Conservation (phyloP, 2,329 filamentous ascomycete genomes). For the Lachnellula hyalina region DNA sequence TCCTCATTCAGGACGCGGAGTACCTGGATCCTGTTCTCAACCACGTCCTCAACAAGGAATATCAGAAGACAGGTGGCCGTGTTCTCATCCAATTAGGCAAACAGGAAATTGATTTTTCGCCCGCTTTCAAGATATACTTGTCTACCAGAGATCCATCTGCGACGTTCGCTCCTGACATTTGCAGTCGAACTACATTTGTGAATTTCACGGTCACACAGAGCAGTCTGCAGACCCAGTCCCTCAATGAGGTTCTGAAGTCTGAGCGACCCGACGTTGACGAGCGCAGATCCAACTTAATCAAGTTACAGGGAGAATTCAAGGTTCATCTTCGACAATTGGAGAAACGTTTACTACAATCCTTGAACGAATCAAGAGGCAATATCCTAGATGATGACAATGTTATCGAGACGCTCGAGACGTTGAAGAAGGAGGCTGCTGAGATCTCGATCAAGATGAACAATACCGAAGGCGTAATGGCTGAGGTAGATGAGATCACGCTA, state of each 20-base stretch:
- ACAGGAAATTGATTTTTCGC: constrained; percentile 98
- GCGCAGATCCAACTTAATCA: constrained; percentile 93
- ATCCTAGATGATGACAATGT: constrained; percentile 98
- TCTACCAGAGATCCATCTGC: constrained; percentile 96
- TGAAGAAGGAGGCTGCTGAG: constrained; percentile 95
- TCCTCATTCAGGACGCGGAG: constrained; percentile 96
- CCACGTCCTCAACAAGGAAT: constrained; percentile 98
- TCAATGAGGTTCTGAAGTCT: constrained; percentile 95
- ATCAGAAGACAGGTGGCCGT: constrained; percentile 96
- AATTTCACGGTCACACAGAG: constrained; percentile 99
- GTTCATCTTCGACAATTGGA: constrained; percentile 94
- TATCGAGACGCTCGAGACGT: constrained; percentile 92
- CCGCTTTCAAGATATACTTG: constrained; percentile 89
- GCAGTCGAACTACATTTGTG: constrained; percentile 97
- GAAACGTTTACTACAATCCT: constrained; percentile 85
- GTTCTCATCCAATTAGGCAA: constrained; percentile 97
- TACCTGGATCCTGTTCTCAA: constrained; percentile 96
- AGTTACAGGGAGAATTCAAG: constrained; percentile 98
- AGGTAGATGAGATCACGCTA: constrained; percentile 91
- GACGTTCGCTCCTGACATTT: constrained; percentile 91
- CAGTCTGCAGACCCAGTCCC: constrained; percentile 94
- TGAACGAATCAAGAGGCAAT: constrained; percentile 96
- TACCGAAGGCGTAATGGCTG: constrained; percentile 96
- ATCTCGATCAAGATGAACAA: constrained; percentile 95
- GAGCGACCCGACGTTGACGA: constrained; percentile 97